Base-by-base conservation (phyloP, 345 rosid genomes). In the Pistacia integerrima region DNA sequence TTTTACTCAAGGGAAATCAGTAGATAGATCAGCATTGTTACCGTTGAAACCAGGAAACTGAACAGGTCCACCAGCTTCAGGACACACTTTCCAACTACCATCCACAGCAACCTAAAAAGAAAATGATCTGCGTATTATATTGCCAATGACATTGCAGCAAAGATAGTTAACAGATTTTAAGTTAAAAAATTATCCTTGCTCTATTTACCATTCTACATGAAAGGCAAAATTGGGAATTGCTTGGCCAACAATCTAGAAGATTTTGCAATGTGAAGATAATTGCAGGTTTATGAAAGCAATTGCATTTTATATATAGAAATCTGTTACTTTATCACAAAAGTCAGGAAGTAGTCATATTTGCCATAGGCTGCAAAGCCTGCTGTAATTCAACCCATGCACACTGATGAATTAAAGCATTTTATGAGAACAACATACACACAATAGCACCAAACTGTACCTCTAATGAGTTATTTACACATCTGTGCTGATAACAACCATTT, bases 401-500 rank as follows among this genome's bases (percentile, higher is more conserved):
- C 55, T 4, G 9, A 72, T 58, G 51, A 46, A 33, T 1, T 59
- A 3, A 70, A 58, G 65, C 10, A 58, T 28, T 72, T 41, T 22
- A 59, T 49, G 36, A 11, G 44, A 75, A 35, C 20, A 17, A 77
- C 30, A 28, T 1, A 58, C 1, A n/a, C 4, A 18, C 8, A 58
- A 12, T 75, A 48, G 22, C 55, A 72, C 69, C 69, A 35, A 72
- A 30, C 64, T 88, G 74, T 87, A 93, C 99, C 97, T 94, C 98
- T 65, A 97, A 81, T 12, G 88, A 84, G 78, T 85, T 88, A 79
- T 92, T 87, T 79, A 88, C 78, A 88, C 99, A 94, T 86, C 91
- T 86, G 76, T 94, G 98, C 83, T 89, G 94, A 87, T 97, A 97
- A 85, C 98, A 97, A 71, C 99, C 99, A 86, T 97, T 97, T 76